Percentiles rank a stretch among this genome's conserved stretches.
phyloP scores from a whole-genome alignment of 1,139 yeast species.

The Magnusiomyces sp. region DNA sequence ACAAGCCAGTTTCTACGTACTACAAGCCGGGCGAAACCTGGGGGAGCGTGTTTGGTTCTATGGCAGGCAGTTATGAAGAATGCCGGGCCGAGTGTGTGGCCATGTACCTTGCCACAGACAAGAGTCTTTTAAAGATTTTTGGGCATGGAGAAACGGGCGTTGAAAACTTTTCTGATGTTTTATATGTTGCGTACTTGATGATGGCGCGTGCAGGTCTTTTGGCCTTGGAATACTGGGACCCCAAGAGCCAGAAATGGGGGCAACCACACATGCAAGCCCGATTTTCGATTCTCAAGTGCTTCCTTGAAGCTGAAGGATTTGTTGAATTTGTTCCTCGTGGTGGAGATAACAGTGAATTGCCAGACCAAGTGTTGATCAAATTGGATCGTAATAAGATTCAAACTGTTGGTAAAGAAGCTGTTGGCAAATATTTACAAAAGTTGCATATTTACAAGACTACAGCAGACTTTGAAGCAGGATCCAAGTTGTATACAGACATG shows the following conservation, averaged over 20 bases:
- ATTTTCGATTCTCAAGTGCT: slow-evolving; percentile 70
- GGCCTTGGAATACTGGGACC: slow-evolving; percentile 83
- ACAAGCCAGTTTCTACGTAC: slow-evolving; percentile 53
- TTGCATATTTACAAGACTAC: slow-evolving; percentile 73
- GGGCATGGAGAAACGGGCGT: slow-evolving; percentile 44
- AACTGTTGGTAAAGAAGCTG: slow-evolving; percentile 62
- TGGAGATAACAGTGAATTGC: slow-evolving; percentile 49
- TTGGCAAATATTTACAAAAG: slow-evolving; percentile 60
- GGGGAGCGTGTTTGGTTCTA: slow-evolving; percentile 76
- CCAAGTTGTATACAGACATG: slow-evolving; percentile 52
- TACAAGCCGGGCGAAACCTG: slow-evolving; percentile 80
- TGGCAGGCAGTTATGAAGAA: slow-evolving; percentile 84
- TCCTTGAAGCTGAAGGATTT: slow-evolving; percentile 52
- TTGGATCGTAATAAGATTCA: slow-evolving; percentile 55
- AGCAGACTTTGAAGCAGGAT: slow-evolving; percentile 60
- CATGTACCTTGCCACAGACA: slow-evolving; percentile 63
- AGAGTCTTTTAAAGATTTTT: slow-evolving; percentile 60
- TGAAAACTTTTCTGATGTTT: slow-evolving; percentile 52
- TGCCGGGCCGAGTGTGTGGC: slow-evolving; percentile 91
- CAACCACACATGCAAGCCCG: slow-evolving; percentile 96
- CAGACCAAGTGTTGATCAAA: too few species aligned
- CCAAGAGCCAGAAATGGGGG: slow-evolving; percentile 74
- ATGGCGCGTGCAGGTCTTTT: slow-evolving; percentile 86
- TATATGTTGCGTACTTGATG: slow-evolving; percentile 57
- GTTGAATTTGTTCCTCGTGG: slow-evolving; percentile 45